Percentiles rank a stretch among this genome's conserved stretches.
Evolutionary conservation across 495 filamentous ascomycete genomes (phyloP).

Genomic region (Penicillium pancosmium): DNA sequence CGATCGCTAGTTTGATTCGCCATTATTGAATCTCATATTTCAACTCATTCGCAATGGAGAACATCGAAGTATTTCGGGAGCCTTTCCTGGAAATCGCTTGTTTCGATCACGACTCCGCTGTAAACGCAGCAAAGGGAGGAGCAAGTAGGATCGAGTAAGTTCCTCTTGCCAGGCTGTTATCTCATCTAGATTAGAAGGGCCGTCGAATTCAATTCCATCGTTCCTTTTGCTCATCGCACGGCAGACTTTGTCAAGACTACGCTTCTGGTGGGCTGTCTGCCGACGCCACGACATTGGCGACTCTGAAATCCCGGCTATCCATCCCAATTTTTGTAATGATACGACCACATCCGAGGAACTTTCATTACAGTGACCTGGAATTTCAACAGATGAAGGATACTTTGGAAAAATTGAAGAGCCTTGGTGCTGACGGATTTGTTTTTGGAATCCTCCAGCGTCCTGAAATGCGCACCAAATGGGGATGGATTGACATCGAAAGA

Average conservation of each 20-base stretch:
- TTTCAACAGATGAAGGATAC: constrained; percentile 44
- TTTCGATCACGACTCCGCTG: constrained; percentile 46
- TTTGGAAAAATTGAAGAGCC: constrained; percentile 32
- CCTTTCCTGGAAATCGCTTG: constrained; percentile 52
- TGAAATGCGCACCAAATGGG: neutral
- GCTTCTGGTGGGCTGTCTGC: constrained; percentile 30
- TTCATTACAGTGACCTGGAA: constrained; percentile 41
- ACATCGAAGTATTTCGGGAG: no score
- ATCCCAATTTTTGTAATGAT: constrained; percentile 57
- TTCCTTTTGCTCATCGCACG: constrained; percentile 1
- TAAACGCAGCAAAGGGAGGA: constrained; percentile 40
- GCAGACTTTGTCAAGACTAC: constrained; percentile 38
- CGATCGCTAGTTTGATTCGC: no score
- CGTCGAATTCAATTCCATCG: neutral
- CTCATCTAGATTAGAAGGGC: neutral
- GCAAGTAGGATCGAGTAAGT: constrained; percentile 53
- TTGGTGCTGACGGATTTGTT: constrained; percentile 52
- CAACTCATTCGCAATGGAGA: neutral
- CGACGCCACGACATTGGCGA: constrained; percentile 14
- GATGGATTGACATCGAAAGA: constrained; percentile 37
- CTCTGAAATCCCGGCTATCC: constrained; percentile 28
- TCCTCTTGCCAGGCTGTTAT: neutral
- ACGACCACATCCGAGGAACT: constrained; percentile 44
- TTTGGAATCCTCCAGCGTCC: constrained; percentile 44
- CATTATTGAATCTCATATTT: neutral